Base-by-base conservation (phyloP, 2,329 filamentous ascomycete species). In the Fusarium equiseti region DNA sequence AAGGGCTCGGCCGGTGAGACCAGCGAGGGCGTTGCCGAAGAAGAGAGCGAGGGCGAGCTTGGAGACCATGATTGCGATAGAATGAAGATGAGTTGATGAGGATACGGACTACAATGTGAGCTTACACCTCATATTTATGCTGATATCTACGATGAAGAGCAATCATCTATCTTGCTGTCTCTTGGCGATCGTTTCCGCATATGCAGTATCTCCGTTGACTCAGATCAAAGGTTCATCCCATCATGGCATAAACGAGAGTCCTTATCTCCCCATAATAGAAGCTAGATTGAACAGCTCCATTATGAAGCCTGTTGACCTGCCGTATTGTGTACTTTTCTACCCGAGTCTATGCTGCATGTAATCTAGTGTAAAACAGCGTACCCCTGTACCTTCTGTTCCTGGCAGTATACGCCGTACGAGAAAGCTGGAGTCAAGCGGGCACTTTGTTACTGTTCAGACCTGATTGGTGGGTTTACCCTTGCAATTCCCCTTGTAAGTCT, bases 11-110 rank as follows among this genome's bases (percentile, higher is more conserved):
- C 8, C 22, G 2, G 40, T 22, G 6, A 69, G 55, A 3, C 57
- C 51, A 9, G 68, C 68, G 1, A 70, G 26, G n/a, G 51, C 68
- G 8, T 48, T 67, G 26, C 68, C 54, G 16, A 71, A 31, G 29
- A 71, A 46, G 20, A 71, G 32, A 24, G 50, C 46, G 13, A 71
- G 42, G 6, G 58, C 9, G 29, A 57, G 32, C 27, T 71, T 71
- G 29, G 68, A 68, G 22, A 71, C 54, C 68, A 71, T 71, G 43
- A 24, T 71, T 46, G 32, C 13, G 27, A 6, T 32, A 22, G 18
- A n/a, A 27, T 29, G 18, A n/a, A 27, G 32, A 27, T 26, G 35
- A 24, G 26, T 8, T 56, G 26, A 44, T 24, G 40, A 55, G 3
- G 12, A 46, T 27, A 60, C 6, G 2, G 22, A 31, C 24, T 31